Evolutionary conservation across 1,284 basidiomycete species (phyloP).

Genomic region (Leccinum angustisporum): DNA sequence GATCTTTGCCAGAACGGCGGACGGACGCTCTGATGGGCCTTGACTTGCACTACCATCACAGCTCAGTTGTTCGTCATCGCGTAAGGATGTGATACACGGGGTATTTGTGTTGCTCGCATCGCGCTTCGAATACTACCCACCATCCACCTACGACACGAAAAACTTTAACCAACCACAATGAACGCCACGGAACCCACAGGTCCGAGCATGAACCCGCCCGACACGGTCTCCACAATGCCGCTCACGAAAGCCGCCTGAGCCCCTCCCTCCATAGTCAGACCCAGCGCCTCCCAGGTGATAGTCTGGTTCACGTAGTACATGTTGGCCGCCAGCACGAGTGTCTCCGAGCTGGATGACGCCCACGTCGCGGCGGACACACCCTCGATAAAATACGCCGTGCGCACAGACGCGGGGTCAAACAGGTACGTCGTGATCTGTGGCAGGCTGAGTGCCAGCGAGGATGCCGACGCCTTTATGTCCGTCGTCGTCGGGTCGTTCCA

Average conservation of each 20-base stretch:
- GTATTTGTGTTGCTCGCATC: too few species aligned
- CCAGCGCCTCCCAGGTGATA: constrained; percentile 23
- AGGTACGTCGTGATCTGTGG: constrained; percentile 42
- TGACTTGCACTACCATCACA: too few species aligned
- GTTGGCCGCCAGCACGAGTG: constrained; percentile 45
- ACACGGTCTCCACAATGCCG: neutral
- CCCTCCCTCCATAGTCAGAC: constrained; percentile 4
- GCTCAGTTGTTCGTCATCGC: too few species aligned
- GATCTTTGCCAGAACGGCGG: too few species aligned
- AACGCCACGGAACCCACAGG: neutral
- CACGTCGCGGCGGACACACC: constrained; percentile 43
- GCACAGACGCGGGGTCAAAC: constrained; percentile 32
- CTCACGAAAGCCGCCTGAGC: constrained; percentile 5
- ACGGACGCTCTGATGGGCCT: too few species aligned
- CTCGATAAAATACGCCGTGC: constrained; percentile 29
- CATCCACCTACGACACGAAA: neutral
- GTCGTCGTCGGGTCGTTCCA: constrained; percentile 66
- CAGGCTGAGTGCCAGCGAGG: constrained; percentile 48
- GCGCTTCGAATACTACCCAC: too few species aligned
- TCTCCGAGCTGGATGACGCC: constrained; percentile 30
- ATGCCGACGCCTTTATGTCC: constrained; percentile 59
- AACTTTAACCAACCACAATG: neutral
- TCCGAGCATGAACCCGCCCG: neutral
- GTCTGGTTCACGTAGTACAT: constrained; percentile 37
- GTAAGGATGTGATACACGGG: too few species aligned